A percentile compares a stretch with the other conserved stretches of the same genome.
phyloP scores from a whole-genome alignment of 2,329 filamentous ascomycete species.

The Apiospora sp. region DNA sequence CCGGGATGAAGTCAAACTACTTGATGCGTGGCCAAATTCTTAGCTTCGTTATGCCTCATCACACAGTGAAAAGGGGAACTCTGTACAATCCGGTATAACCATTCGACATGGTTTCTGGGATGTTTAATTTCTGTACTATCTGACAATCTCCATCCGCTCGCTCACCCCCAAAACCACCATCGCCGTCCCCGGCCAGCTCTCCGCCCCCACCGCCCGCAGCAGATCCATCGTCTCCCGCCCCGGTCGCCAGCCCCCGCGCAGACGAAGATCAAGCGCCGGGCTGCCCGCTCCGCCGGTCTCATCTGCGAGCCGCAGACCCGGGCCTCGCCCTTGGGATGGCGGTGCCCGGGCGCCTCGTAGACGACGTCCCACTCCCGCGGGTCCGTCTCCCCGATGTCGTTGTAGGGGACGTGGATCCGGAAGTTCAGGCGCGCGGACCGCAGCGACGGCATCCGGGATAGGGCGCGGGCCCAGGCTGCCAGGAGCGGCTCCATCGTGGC shows the following conservation, averaged over 20 bases:
- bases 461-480: conserved; percentile 23
- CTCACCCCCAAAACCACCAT: conserved; percentile 22
- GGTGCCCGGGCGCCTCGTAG: conserved; percentile 18
- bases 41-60: no score
- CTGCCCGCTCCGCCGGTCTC: background rate
- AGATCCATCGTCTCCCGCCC: conserved; percentile 18
- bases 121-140: background rate
- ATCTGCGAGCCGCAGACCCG: background rate
- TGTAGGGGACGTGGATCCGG: conserved; percentile 2
- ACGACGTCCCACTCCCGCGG: conserved; percentile 24
- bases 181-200: conserved; percentile 12
- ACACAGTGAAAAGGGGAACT: no score
- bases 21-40: no score
- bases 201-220: conserved; percentile 1
- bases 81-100: no score
- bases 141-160: conserved; percentile 10
- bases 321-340: background rate
- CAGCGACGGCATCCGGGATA: conserved; percentile 23
- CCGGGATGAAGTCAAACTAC: no score
- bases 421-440: conserved; percentile 20
- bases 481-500: conserved; percentile 24
- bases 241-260: conserved; percentile 24
- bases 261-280: conserved; percentile 24
- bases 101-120: no score
- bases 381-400: conserved; percentile 14